These are phyloP conservation scores for Chalaropsis thielavioides DNA, from an alignment of 2,329 filamentous ascomycete species.

Conservation along the genomic window DNA sequence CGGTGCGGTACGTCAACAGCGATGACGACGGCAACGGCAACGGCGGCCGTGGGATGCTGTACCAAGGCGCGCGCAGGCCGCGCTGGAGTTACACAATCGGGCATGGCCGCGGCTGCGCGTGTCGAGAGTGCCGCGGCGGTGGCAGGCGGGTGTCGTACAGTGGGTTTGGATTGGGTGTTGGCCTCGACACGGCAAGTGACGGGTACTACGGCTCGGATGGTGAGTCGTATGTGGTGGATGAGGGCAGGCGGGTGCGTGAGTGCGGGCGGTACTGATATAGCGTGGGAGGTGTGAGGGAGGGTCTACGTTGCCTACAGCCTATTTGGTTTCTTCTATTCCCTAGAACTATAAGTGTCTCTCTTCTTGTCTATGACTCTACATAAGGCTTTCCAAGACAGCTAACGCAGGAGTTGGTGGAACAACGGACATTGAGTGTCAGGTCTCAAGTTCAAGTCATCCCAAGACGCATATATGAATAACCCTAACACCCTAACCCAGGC, in stretches of 20 bases:
- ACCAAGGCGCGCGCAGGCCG: neutral
- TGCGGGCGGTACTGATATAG: neutral
- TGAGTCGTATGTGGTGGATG: neutral
- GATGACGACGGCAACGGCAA: no score
- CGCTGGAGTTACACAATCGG: neutral
- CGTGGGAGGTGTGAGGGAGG: neutral
- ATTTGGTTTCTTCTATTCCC: neutral
- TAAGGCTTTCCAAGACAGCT: no score
- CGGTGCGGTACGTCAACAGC: neutral
- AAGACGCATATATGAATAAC: neutral
- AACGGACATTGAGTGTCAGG: no score
- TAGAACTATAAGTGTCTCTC: neutral
- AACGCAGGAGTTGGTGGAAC: no score
- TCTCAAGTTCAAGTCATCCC: no score
- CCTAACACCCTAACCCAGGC: neutral
- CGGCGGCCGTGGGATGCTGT: no score
- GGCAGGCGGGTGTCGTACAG: neutral
- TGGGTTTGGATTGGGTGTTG: neutral
- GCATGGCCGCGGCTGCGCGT: neutral
- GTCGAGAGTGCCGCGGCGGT: neutral
- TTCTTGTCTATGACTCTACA: neutral
- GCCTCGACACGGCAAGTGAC: neutral
- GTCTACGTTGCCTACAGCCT: neutral
- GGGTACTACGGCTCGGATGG: conserved; percentile 19
- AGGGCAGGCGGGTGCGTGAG: neutral